Evolutionary conservation across 2,329 filamentous ascomycete species (phyloP).

Genomic region (Calycina herbarum): DNA sequence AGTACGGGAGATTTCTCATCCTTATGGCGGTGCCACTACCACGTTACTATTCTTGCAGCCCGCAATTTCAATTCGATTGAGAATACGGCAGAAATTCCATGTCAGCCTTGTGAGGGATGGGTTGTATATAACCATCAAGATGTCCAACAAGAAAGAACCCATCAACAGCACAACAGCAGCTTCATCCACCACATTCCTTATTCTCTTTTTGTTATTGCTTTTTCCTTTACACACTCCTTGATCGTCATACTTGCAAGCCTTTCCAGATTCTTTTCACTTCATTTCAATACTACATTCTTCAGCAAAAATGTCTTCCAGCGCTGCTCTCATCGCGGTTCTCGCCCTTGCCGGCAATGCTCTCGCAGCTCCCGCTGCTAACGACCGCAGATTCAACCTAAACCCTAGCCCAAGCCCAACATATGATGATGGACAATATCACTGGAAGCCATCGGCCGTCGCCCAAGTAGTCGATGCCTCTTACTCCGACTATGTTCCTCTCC

Average conservation of each 20-base stretch:
- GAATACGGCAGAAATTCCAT: not conserved
- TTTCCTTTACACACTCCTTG: not conserved
- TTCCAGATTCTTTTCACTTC: not conserved
- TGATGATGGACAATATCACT: constrained; percentile 3
- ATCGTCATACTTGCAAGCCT: not conserved
- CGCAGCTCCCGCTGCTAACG: constrained; percentile 1
- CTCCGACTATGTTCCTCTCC: not conserved
- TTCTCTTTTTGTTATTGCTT: not conserved
- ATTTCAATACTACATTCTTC: not conserved
- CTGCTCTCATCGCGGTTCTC: not conserved
- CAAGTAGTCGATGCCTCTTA: not conserved
- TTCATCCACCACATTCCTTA: constrained; percentile 6
- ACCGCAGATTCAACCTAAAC: not conserved
- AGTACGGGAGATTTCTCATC: not conserved
- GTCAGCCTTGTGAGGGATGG: not conserved
- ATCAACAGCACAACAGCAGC: constrained; percentile 5
- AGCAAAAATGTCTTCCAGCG: constrained; percentile 2
- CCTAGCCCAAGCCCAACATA: not conserved
- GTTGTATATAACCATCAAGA: not conserved
- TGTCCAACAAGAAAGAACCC: not conserved
- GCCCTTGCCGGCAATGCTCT: not conserved
- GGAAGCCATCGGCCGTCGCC: not conserved
- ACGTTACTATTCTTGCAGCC: constrained; percentile 7
- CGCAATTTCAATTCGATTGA: not conserved
- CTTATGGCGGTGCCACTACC: not conserved